Evolutionary conservation across 1,139 yeast genomes (phyloP), one percentile per base, ranked within the genome.

Genomic region (Kodamaea derodonti): DNA sequence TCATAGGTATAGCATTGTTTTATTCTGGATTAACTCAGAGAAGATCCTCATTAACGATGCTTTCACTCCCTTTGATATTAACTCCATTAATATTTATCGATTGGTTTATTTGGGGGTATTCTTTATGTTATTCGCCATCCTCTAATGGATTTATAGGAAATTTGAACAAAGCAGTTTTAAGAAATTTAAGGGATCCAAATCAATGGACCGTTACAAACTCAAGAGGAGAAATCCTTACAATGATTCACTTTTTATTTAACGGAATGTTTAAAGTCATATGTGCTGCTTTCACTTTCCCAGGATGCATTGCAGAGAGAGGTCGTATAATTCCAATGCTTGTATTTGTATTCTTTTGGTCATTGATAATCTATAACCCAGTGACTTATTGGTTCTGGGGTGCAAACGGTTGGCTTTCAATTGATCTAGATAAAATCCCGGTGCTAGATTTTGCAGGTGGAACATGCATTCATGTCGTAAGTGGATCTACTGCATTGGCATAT

Each of bases 381-480:
- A 77, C 79, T 2, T 77, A 76, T 50, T 78, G 84, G 84, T 70
- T 77, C 45, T 78, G 84, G 84, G 77, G 77, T 50, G 45, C 55
- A 8, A 56, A 68, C 36, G 84, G 84, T 3, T 78, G 84, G 84
- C 63, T 78, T 23, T 62, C 70, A 1, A 53, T 60, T 0, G 68
- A 65, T 37, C 51, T 59, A 29, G 45, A 53, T 20, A 56, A 58
- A 30, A 47, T 69, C 9, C 79, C 80, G 0, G 79, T 73, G 1
- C 56, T 78, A 14, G 84, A 78, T 53, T 78, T 75, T 54, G 83
- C 84, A 1, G 84, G 84, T 3, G 84, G 84, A 2, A 72, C 74
- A 23, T 75, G 80, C 41, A 73, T 78, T n/a, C 84, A 78, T 48
- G 60, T 77, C 29, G 77, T 78, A 1, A 69, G 80, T 34, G 84